Conservation (phyloP, 139 green algal species). For the Marvania coccoides region DNA sequence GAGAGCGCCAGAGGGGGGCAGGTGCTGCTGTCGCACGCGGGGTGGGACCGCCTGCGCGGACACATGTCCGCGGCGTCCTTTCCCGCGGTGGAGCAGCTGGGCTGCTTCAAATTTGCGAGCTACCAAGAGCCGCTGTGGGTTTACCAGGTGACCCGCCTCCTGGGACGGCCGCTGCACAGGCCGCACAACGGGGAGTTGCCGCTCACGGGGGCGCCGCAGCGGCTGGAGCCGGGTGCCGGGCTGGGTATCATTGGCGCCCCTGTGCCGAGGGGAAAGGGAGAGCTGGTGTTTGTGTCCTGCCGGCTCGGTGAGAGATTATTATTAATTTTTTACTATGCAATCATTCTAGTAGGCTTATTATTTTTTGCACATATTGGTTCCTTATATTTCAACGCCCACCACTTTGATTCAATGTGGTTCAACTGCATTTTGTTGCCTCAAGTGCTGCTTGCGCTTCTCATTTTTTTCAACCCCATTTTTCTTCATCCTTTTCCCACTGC, state of each 20-base stretch:
- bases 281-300: conserved; percentile 37
- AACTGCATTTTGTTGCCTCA: too few relatives aligned
- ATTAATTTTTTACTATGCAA: too few relatives aligned
- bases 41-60: conserved; percentile 45
- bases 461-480: not conserved
- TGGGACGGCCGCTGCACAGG: conserved; percentile 47
- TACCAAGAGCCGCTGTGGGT: conserved; percentile 45
- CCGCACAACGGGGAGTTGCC: conserved; percentile 30
- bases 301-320: conserved; percentile 13
- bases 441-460: too few relatives aligned
- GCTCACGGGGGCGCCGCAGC: conserved; percentile 5
- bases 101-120: conserved; percentile 46
- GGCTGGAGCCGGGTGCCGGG: conserved; percentile 27
- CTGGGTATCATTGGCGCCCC: conserved; percentile 41
- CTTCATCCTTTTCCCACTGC: not conserved
- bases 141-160: conserved; percentile 49
- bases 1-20: conserved; percentile 63
- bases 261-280: conserved; percentile 3
- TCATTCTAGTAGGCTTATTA: not conserved
- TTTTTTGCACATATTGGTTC: not conserved
- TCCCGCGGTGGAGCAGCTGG: conserved; percentile 66
- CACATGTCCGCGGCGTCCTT: conserved; percentile 59
- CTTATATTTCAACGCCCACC: not conserved
- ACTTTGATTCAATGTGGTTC: not conserved
- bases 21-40: conserved; percentile 60